Base-by-base conservation (phyloP, 2,329 filamentous ascomycete genomes). In the Xylariales sp. region DNA sequence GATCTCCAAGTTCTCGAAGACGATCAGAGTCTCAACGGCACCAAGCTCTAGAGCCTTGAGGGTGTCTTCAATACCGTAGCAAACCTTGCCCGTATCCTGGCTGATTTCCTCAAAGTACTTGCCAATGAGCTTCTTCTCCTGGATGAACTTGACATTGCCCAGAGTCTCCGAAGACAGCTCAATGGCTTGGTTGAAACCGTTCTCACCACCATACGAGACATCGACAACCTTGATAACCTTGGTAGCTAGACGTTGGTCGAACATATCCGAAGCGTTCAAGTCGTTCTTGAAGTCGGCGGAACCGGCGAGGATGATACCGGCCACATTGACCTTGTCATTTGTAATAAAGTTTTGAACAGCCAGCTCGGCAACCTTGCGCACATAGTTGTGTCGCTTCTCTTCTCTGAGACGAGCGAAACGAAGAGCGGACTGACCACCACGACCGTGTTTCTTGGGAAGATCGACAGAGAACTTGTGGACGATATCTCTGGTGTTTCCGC, bases 191-290 rank as follows among this genome's bases (percentile, higher is more conserved):
- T 98, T 98, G 78, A 98, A 98, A 32, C 93, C 93, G 73, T 97
- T 97, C 71, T 98, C 94, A 53, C 93, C 93, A 63, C 93, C 93
- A 57, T 98, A 98, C 12, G 91, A 97, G 30, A 98, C 94, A 63
- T 98, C 93, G 24, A 98, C 94, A 30, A 98, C 87, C 72, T 98
- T 98, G 78, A 98, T 97, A 57, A 98, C 93, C 76, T 98, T 98
- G 61, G 81, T 71, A 55, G 87, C 81, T 40, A 98, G 77, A 64
- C 93, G 90, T 58, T 83, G 77, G 64, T 98, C 93, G 65, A 98
- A 98, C 76, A 98, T 76, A 65, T 98, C 93, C 43, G 93, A 97
- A 56, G 87, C 88, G 68, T 97, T 97, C 38, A 98, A 76, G 60
- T 98, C 93, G 68, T 95, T 97, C 76, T 98, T 98, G 83, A 98